Percentiles rank a stretch among this genome's conserved stretches.
Conservation (phyloP, 805 yeast genomes). For the Candida suzukii region DNA sequence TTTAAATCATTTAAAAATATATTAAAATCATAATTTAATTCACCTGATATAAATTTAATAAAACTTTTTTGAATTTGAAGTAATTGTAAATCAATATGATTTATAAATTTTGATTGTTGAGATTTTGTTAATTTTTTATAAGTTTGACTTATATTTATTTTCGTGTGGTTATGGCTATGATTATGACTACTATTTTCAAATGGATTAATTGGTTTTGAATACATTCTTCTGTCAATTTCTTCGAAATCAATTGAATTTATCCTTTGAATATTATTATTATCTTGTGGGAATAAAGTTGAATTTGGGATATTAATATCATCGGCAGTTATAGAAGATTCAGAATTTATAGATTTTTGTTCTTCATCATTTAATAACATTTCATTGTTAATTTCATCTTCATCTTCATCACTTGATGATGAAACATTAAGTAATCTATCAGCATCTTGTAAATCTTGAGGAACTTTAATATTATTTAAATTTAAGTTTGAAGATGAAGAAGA, state of each 20-base stretch:
- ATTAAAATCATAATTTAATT: constrained; percentile 14
- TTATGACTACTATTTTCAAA: background rate
- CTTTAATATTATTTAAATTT: no score
- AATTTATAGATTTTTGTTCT: background rate
- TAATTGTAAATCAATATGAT: constrained; percentile 47
- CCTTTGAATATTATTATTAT: background rate
- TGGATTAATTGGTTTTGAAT: background rate
- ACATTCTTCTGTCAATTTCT: background rate
- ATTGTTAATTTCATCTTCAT: background rate
- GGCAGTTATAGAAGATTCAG: background rate
- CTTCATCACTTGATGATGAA: no score
- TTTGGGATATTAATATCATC: background rate
- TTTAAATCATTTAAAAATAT: constrained; percentile 39
- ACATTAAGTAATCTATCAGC: background rate
- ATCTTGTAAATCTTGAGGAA: background rate
- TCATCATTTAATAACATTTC: no score
- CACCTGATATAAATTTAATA: constrained; percentile 28
- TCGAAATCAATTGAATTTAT: background rate
- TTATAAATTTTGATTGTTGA: constrained; percentile 52
- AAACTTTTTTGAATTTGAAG: constrained; percentile 49
- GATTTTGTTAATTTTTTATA: constrained; percentile 28
- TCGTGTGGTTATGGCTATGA: background rate
- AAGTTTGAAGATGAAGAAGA: no score
- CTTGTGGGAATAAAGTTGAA: background rate
- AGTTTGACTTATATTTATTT: background rate